phyloP scores from a whole-genome alignment of 495 filamentous ascomycete genomes.

The Neurospora intermedia region DNA sequence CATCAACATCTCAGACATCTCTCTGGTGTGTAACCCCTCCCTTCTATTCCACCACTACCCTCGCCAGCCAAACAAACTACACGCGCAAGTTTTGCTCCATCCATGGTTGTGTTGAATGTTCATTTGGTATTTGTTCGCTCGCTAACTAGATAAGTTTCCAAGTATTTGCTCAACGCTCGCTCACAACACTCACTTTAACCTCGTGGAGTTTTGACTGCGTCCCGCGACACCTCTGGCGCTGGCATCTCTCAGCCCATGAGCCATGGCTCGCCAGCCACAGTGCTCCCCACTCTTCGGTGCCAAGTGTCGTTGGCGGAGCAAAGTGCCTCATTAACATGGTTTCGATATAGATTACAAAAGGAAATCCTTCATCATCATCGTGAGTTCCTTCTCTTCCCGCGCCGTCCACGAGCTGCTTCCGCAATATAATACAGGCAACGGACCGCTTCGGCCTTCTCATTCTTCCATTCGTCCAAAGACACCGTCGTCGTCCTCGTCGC shows the following conservation, averaged over 20 bases:
- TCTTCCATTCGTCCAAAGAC: constrained; percentile 96
- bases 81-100: neutral
- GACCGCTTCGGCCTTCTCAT: constrained; percentile 28
- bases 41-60: neutral
- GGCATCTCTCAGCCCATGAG: neutral
- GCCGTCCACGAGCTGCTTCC: neutral
- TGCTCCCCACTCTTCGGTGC: constrained; percentile 47
- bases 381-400: constrained; percentile 7
- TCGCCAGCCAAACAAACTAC: neutral
- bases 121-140: constrained; percentile 3
- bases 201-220: constrained; percentile 32
- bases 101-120: neutral
- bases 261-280: neutral
- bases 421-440: constrained; percentile 1
- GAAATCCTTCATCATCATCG: constrained; percentile 23
- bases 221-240: neutral
- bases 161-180: constrained; percentile 47
- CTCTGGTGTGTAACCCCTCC: neutral
- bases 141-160: constrained; percentile 18
- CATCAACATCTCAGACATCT: neutral
- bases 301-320: constrained; percentile 46
- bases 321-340: constrained; percentile 30
- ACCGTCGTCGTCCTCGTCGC: constrained; percentile 88
- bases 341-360: constrained; percentile 40
- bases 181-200: constrained; percentile 52